A percentile compares a stretch with the other conserved stretches of the same genome.
phyloP scores from a whole-genome alignment of 352 stramenopile species.

The Pythium insidiosum region DNA sequence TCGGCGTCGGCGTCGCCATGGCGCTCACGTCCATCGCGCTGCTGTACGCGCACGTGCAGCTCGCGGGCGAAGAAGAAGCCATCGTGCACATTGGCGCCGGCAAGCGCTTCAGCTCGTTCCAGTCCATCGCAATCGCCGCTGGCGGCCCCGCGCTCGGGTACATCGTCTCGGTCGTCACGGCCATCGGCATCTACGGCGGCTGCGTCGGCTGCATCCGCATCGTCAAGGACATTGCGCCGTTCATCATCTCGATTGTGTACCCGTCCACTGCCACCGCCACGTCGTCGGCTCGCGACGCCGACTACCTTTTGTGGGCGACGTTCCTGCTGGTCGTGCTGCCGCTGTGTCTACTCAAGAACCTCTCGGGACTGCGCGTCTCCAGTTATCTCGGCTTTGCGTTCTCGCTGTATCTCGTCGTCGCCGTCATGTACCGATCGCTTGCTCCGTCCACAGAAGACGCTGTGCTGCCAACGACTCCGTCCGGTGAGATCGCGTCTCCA shows the following conservation, averaged over 20 bases:
- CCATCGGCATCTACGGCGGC: constrained; percentile 54
- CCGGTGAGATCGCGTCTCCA: no score
- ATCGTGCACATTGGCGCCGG: constrained; percentile 36
- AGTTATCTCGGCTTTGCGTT: constrained; percentile 66
- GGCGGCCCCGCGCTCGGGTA: constrained; percentile 43
- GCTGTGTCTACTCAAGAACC: constrained; percentile 65
- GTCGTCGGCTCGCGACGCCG: constrained; percentile 16
- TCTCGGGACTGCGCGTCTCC: constrained; percentile 55
- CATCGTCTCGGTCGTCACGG: constrained; percentile 55
- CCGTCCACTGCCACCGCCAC: constrained; percentile 3
- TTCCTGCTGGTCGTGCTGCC: constrained; percentile 55
- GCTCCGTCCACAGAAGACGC: neutral
- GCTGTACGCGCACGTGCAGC: constrained; percentile 46
- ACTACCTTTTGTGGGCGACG: constrained; percentile 41
- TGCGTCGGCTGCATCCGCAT: constrained; percentile 70
- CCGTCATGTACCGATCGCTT: constrained; percentile 48
- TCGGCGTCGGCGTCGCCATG: constrained; percentile 48
- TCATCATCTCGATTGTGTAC: constrained; percentile 30
- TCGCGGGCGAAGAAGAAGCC: constrained; percentile 34
- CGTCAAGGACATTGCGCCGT: constrained; percentile 54
- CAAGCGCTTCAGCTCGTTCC: constrained; percentile 49
- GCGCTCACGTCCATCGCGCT: constrained; percentile 46
- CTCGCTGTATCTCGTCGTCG: constrained; percentile 50
- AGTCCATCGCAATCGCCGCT: constrained; percentile 47
- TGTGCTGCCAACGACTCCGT: neutral